These are phyloP conservation scores for Candida berthetii DNA, from an alignment of 805 yeast genomes.

Conservation along the genomic window DNA sequence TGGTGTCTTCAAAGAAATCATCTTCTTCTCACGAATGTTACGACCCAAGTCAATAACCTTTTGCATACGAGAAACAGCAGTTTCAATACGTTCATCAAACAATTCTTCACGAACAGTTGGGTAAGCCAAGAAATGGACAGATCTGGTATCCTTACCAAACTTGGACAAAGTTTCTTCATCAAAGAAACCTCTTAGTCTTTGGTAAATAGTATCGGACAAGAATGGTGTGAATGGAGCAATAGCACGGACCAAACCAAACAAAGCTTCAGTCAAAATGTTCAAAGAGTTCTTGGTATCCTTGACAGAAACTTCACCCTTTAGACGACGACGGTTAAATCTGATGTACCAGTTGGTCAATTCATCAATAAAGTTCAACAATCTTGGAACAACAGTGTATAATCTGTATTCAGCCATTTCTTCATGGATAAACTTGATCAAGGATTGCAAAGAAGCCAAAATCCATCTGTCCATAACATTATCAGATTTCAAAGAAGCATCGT, in stretches of 20 bases:
- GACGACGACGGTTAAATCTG: slow-evolving; percentile 95
- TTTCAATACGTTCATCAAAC: slow-evolving; percentile 77
- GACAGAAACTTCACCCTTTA: slow-evolving; percentile 88
- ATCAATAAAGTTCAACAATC: slow-evolving; percentile 80
- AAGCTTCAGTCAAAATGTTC: slow-evolving; percentile 86
- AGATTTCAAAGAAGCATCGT: slow-evolving; percentile 57
- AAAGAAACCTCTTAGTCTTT: slow-evolving; percentile 59
- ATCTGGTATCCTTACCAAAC: slow-evolving; percentile 56
- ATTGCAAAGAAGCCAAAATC: slow-evolving; percentile 95
- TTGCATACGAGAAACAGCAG: slow-evolving; percentile 93
- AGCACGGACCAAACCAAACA: slow-evolving; percentile 83
- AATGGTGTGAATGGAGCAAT: slow-evolving; percentile 99
- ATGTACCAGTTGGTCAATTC: slow-evolving; percentile 98
- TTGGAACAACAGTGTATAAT: slow-evolving; percentile 94
- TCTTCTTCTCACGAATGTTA: slow-evolving; percentile 93
- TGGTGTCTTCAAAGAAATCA: slow-evolving; percentile 91
- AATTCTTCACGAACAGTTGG: slow-evolving; percentile 79
- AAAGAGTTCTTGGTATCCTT: slow-evolving; percentile 83
- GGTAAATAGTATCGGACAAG: slow-evolving; percentile 86
- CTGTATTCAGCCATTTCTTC: slow-evolving; percentile 86
- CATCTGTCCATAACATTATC: slow-evolving; percentile 96
- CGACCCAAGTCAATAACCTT: slow-evolving; percentile 94
- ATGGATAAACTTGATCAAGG: slow-evolving; percentile 81
- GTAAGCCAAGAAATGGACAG: slow-evolving; percentile 91
- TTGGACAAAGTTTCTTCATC: slow-evolving; percentile 48